phyloP scores from a whole-genome alignment of 2,329 filamentous ascomycete genomes.

The Helicocarpus griseus region DNA sequence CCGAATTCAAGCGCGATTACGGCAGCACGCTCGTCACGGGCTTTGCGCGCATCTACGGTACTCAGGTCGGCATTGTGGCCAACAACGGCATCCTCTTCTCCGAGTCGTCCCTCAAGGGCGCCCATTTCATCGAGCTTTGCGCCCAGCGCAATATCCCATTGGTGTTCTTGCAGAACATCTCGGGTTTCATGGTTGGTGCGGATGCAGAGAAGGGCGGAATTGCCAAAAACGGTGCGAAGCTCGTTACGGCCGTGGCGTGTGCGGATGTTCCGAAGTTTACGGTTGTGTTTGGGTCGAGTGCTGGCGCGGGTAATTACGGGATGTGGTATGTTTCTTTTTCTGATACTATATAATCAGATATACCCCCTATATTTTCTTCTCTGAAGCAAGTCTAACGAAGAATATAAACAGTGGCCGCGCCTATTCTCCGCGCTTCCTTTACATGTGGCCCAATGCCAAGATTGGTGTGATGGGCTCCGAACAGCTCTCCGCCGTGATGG shows the following conservation, averaged over 20 bases:
- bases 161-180: slow-evolving; percentile 93
- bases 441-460: slow-evolving; percentile 97
- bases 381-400: background rate
- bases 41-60: slow-evolving; percentile 81
- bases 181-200: slow-evolving; percentile 93
- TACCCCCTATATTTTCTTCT: background rate
- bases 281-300: slow-evolving; percentile 85
- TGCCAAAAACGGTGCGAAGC: slow-evolving; percentile 94
- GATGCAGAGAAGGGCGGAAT: slow-evolving; percentile 92
- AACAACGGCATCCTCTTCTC: slow-evolving; percentile 96
- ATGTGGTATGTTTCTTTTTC: slow-evolving; percentile 60
- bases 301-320: slow-evolving; percentile 93
- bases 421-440: slow-evolving; percentile 82
- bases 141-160: slow-evolving; percentile 80
- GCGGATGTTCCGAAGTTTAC: slow-evolving; percentile 95
- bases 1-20: slow-evolving; percentile 90
- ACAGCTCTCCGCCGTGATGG: slow-evolving; percentile 88
- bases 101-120: slow-evolving; percentile 79
- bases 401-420: slow-evolving; percentile 58
- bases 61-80: slow-evolving; percentile 83
- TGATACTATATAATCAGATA: background rate
- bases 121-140: slow-evolving; percentile 95
- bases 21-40: slow-evolving; percentile 84
- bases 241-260: slow-evolving; percentile 90
- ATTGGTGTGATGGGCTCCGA: slow-evolving; percentile 94